phyloP scores from a whole-genome alignment of 768 basidiomycete genomes.

The Serendipita sp. region DNA sequence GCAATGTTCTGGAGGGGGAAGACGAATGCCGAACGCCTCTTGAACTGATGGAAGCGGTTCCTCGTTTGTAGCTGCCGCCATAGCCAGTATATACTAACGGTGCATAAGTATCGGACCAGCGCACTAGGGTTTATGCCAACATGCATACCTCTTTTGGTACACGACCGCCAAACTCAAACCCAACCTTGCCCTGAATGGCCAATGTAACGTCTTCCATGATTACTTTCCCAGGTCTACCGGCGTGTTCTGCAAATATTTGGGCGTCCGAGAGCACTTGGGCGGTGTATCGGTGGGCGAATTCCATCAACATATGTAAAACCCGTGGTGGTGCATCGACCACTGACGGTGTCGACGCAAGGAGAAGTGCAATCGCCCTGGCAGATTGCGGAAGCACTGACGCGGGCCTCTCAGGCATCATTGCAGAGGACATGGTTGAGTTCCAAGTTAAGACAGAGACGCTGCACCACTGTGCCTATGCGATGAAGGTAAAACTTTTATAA shows the following conservation, averaged over 20 bases:
- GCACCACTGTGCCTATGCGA: too few species aligned
- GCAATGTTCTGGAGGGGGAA: constrained; percentile 51
- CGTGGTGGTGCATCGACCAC: constrained; percentile 77
- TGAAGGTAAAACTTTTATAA: too few species aligned
- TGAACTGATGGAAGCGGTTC: constrained; percentile 68
- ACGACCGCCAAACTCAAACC: constrained; percentile 82
- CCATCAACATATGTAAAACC: constrained; percentile 72
- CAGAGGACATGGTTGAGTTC: background rate
- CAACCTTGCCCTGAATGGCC: constrained; percentile 75
- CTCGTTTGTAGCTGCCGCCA: constrained; percentile 72
- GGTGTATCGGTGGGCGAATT: constrained; percentile 74
- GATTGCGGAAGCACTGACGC: constrained; percentile 67
- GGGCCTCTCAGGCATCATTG: constrained; percentile 9
- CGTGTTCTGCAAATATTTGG: constrained; percentile 76
- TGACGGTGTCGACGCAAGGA: constrained; percentile 67
- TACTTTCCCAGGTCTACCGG: constrained; percentile 57
- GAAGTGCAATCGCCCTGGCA: constrained; percentile 66
- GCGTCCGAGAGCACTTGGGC: constrained; percentile 72
- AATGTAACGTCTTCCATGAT: constrained; percentile 70
- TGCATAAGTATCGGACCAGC: background rate
- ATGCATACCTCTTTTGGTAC: constrained; percentile 68
- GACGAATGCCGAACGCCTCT: constrained; percentile 71
- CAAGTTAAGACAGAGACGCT: background rate
- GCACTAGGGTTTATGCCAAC: background rate
- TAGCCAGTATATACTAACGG: constrained; percentile 52